A percentile compares a stretch with the other conserved stretches of the same genome.
phyloP scores from a whole-genome alignment of 2,329 filamentous ascomycete species.

The Phialocephala subalpina region DNA sequence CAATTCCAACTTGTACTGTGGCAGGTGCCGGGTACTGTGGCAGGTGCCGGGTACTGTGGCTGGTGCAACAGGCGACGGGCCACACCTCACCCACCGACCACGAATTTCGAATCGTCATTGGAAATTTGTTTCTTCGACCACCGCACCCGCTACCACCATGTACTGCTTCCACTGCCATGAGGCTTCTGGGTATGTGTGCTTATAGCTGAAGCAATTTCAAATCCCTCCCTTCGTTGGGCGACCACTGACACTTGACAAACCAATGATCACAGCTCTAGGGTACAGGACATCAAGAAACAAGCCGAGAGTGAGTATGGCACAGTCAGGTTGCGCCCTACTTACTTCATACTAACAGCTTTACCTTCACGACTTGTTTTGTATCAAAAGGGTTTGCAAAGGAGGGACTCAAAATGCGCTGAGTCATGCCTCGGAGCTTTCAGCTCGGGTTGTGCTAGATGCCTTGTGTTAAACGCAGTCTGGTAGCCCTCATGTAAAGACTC shows the following conservation, averaged over 20 bases:
- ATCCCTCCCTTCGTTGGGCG: not conserved
- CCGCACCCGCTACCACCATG: not conserved
- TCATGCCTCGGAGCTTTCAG: conserved; percentile 14
- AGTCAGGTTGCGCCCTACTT: not conserved
- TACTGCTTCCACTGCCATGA: not conserved
- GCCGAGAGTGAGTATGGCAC: conserved; percentile 5
- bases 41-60: no score
- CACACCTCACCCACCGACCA: no score
- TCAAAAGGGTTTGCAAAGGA: not conserved
- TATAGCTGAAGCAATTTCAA: not conserved
- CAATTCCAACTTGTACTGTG: no score
- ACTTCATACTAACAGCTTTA: not conserved
- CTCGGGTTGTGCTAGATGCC: conserved; percentile 16
- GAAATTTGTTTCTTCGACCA: no score
- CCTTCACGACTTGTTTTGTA: not conserved
- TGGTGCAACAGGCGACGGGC: no score
- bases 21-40: no score
- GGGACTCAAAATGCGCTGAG: conserved; percentile 9
- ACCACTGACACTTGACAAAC: conserved; percentile 8
- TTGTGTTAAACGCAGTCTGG: not conserved
- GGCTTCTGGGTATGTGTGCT: not conserved
- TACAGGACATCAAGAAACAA: conserved; percentile 12
- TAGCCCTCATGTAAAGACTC: not conserved
- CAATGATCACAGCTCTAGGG: conserved; percentile 17
- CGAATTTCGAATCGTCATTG: no score